Base-by-base conservation (phyloP, 768 basidiomycete genomes). In the Termitomyces sp. region DNA sequence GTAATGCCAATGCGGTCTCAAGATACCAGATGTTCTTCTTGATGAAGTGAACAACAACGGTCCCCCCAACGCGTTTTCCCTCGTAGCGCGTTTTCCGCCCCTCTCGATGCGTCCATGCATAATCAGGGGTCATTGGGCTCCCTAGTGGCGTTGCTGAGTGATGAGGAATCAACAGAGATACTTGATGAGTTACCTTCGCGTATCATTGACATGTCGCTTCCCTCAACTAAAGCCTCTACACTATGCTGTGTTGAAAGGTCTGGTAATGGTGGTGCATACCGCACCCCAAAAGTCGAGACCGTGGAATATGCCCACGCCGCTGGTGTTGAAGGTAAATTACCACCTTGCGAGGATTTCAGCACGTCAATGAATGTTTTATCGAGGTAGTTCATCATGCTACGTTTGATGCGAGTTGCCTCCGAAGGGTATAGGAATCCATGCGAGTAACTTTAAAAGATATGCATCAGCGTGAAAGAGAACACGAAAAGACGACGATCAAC, bases 11-110 rank as follows among this genome's bases (percentile, higher is more conserved):
- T 11, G 93, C 91, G 5, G 95, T 91, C 73, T 99, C 96, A 61
- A 94, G 70, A 72, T 90, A 98, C 96, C 96, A 99, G 73, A 90
- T 88, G 60, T 91, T 85, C 68, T 92, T 88, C 84, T 98, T 99
- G 77, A 99, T 88, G 68, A 92, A 98, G 72, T 99, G 96, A 50
- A 99, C 93, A 21, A 93, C 90, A 45, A 95, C 80, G 2, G 96
- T 99, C 5, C 96, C 97, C 3, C 96, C 96, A 9, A 93, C 82
- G 21, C 88, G 85, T 56, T 79, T 73, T 44, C 77, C 77, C 60
- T 83, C 78, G 64, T 90, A 90, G 45, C 82, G 82, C 47, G 68
- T 80, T 60, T 71, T 65, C 41, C 84, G 77, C 46, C 89, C 88
- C 75, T 93, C 89, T 35, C 90, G 82, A 58, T 81, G 77, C 22